These are phyloP conservation scores for Xerocomellus amylosporus DNA, from an alignment of 768 basidiomycete species.

Conservation along the genomic window DNA sequence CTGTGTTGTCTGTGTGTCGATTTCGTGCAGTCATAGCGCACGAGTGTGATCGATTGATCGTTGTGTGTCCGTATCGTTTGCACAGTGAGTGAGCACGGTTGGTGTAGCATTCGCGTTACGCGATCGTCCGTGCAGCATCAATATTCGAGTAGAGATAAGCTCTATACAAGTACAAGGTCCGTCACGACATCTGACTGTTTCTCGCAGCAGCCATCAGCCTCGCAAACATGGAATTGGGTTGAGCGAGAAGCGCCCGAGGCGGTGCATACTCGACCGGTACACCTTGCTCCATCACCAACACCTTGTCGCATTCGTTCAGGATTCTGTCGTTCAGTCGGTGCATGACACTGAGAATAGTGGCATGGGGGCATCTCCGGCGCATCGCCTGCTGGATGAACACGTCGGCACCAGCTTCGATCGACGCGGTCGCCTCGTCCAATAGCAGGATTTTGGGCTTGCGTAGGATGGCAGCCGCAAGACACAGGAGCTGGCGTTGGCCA, in stretches of 20 bases:
- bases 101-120: no score
- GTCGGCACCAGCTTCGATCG: slow-evolving; percentile 81
- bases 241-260: slow-evolving; percentile 21
- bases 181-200: neutral
- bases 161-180: no score
- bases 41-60: no score
- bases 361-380: slow-evolving; percentile 29
- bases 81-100: no score
- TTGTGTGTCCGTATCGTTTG: no score
- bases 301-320: slow-evolving; percentile 30
- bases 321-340: slow-evolving; percentile 31
- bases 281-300: slow-evolving; percentile 40
- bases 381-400: slow-evolving; percentile 56
- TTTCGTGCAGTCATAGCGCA: no score
- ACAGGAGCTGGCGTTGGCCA: slow-evolving; percentile 86
- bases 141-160: no score
- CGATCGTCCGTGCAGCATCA: no score
- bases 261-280: slow-evolving; percentile 28
- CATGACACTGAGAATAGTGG: slow-evolving; percentile 32
- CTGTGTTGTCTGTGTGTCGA: no score
- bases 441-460: slow-evolving; percentile 32
- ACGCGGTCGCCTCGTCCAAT: slow-evolving; percentile 44
- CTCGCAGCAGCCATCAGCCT: slow-evolving; percentile 28
- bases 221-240: slow-evolving; percentile 27
- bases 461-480: slow-evolving; percentile 40